Percentiles rank a stretch among this genome's conserved stretches.
These are phyloP conservation scores for Adenanthera pavonina DNA, from an alignment of 306 rosid species.

Conservation along the genomic window DNA sequence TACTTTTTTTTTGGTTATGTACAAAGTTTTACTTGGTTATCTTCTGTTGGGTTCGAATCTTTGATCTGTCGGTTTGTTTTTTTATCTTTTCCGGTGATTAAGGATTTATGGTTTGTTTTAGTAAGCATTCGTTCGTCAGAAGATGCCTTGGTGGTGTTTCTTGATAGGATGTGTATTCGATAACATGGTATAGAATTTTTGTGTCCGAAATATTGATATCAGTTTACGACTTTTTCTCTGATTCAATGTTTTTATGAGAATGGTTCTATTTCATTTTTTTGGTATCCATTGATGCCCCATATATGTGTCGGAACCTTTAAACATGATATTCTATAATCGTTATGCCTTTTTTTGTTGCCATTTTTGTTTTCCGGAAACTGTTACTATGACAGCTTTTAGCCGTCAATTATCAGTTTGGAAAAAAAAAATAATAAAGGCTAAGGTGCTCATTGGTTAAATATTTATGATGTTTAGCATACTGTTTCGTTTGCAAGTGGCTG, in stretches of 20 bases:
- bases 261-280: not conserved
- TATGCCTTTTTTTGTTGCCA: not conserved
- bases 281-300: not conserved
- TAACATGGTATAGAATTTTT: not conserved
- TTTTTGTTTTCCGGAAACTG: not conserved
- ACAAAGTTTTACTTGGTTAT: not conserved
- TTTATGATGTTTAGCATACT: not conserved
- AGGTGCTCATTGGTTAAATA: not conserved
- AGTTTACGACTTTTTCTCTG: not conserved
- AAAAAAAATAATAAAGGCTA: not conserved
- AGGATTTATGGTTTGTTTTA: not conserved
- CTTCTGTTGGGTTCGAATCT: not conserved
- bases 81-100: not conserved
- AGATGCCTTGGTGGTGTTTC: conserved; percentile 2
- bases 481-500: not conserved
- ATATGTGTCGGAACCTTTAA: not conserved
- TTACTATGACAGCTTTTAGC: not conserved
- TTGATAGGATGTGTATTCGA: not conserved
- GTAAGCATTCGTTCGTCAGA: not conserved
- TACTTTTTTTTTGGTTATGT: not conserved
- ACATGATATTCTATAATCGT: not conserved
- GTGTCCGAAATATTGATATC: not conserved
- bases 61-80: not conserved
- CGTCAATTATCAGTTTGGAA: not conserved
- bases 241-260: not conserved